phyloP scores from a whole-genome alignment of 441 rosid genomes.

The Euphorbia corollata region DNA sequence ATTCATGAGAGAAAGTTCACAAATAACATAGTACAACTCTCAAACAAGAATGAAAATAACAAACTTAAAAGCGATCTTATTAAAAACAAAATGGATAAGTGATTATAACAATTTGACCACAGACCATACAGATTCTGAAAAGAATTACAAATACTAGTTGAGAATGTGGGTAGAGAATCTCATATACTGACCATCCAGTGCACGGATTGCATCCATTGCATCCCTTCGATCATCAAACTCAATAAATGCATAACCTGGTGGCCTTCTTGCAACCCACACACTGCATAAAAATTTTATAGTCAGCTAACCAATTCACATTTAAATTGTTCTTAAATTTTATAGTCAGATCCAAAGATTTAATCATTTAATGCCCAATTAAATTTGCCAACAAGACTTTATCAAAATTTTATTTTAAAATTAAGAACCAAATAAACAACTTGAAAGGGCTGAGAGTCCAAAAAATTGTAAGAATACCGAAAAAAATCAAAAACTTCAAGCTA shows the following conservation, averaged over 20 bases:
- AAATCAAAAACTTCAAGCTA: background rate
- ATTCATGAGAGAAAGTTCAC: background rate
- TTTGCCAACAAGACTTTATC: background rate
- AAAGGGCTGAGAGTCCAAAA: background rate
- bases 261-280: slow-evolving; percentile 95
- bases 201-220: slow-evolving; percentile 75
- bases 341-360: too few species aligned
- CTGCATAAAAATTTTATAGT: slow-evolving; percentile 31
- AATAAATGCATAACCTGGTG: slow-evolving; percentile 82
- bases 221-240: slow-evolving; percentile 88
- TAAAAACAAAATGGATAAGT: background rate
- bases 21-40: background rate
- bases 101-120: background rate
- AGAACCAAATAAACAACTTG: background rate
- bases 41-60: background rate
- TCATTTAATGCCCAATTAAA: too few species aligned
- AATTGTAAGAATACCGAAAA: background rate
- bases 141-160: background rate
- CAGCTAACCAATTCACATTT: background rate
- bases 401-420: background rate
- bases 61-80: background rate
- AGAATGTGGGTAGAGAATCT: background rate
- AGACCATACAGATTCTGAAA: background rate
- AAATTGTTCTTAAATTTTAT: background rate
- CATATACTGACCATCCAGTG: slow-evolving; percentile 52